Evolutionary conservation across 2,329 filamentous ascomycete species (phyloP).

Genomic region (Graphiopsis chlorocephala): DNA sequence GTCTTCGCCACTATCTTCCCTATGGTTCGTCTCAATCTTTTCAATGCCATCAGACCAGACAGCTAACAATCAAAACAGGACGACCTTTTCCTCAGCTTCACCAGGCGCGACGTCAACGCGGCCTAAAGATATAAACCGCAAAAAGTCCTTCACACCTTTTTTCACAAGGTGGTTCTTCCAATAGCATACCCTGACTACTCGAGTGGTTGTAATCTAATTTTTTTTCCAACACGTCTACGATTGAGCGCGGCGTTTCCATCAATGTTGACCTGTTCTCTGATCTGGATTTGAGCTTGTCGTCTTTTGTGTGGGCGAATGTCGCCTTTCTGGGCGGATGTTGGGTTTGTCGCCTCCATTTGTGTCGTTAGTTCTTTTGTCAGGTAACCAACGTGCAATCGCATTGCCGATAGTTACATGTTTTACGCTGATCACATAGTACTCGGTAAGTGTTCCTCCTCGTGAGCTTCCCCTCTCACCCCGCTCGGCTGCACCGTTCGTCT

Average conservation of each 20-base stretch:
- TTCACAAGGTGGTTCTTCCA: background rate
- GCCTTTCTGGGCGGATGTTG: background rate
- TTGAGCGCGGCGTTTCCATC: background rate
- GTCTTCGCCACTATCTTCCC: conserved; percentile 99
- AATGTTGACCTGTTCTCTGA: background rate
- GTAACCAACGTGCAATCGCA: background rate
- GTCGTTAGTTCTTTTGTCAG: background rate
- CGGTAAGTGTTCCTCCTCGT: background rate
- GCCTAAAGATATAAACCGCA: background rate
- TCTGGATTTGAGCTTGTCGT: background rate
- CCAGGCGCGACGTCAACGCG: conserved; percentile 10
- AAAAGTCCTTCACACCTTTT: background rate
- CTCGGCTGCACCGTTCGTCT: background rate
- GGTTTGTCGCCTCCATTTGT: background rate
- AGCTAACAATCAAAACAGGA: conserved; percentile 13
- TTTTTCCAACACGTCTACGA: background rate
- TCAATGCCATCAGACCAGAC: background rate
- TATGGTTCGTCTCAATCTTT: conserved; percentile 60
- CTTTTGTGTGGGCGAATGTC: background rate
- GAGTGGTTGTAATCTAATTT: conserved; percentile 13
- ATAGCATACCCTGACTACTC: background rate
- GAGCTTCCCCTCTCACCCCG: conserved; percentile 2
- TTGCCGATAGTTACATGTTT: background rate
- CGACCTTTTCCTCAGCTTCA: conserved; percentile 19
- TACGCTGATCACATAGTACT: background rate